Percentiles rank a stretch among this genome's conserved stretches.
Evolutionary conservation across 2,329 filamentous ascomycete genomes (phyloP).

Genomic region (Trematosphaeria pertusa): DNA sequence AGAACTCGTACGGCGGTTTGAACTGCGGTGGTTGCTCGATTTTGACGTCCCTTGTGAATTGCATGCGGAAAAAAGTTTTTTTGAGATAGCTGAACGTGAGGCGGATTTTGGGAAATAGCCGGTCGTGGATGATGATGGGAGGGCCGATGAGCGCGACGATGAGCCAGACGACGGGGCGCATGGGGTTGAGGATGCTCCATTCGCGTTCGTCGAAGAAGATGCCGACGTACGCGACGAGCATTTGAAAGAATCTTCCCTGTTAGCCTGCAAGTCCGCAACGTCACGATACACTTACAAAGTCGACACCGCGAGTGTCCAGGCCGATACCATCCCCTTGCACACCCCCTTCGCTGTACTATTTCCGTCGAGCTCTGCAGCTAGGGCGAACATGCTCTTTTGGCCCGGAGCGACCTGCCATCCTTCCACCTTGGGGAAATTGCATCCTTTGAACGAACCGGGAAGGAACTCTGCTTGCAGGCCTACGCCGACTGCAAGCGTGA

Average conservation of each 20-base stretch:
- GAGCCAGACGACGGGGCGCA: conserved; percentile 18
- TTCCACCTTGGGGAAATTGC: conserved; percentile 8
- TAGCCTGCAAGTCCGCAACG: conserved; percentile 9
- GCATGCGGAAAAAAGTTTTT: conserved; percentile 7
- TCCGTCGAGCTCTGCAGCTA: conserved; percentile 1
- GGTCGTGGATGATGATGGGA: conserved; percentile 1
- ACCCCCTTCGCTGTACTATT: neutral
- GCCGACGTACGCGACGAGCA: conserved; percentile 22
- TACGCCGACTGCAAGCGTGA: conserved; percentile 10
- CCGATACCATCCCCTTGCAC: conserved; percentile 17
- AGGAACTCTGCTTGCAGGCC: conserved; percentile 20
- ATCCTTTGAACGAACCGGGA: conserved; percentile 8
- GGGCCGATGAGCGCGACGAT: conserved; percentile 7
- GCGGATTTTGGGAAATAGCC: conserved; percentile 12
- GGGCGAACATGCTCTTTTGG: conserved; percentile 20
- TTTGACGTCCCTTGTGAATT: conserved; percentile 1
- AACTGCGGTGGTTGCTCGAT: conserved; percentile 4
- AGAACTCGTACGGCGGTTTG: conserved; percentile 10
- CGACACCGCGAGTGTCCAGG: conserved; percentile 12
- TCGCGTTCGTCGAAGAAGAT: conserved; percentile 27
- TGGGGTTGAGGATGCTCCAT: conserved; percentile 25
- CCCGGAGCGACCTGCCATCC: conserved; percentile 16
- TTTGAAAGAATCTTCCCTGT: conserved; percentile 15
- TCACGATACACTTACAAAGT: conserved; percentile 22
- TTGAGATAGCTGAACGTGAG: conserved; percentile 12